A percentile compares a stretch with the other conserved stretches of the same genome.
Conservation (phyloP, 352 stramenopile species). For the Plasmopara muralis region DNA sequence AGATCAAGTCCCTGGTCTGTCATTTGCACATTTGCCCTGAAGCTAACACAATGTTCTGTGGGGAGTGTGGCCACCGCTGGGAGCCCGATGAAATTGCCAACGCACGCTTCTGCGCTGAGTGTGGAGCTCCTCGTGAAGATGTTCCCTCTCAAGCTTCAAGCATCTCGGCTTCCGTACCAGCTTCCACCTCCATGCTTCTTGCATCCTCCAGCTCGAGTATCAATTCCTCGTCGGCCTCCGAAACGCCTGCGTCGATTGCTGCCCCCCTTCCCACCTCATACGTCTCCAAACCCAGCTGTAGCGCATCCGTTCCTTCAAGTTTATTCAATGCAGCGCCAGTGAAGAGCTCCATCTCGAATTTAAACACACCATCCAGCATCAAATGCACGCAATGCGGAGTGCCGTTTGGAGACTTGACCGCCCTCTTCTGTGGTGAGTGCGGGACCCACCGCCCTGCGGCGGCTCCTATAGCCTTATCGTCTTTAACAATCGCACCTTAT, state of each 20-base stretch:
- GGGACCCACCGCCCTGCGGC: constrained; percentile 38
- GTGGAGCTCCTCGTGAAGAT: constrained; percentile 63
- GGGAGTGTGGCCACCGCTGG: constrained; percentile 76
- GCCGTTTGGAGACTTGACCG: constrained; percentile 47
- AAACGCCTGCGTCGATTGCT: constrained; percentile 4
- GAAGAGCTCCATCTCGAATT: constrained; percentile 14
- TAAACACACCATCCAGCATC: constrained; percentile 5
- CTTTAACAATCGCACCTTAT: neutral
- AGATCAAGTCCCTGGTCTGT: constrained; percentile 15
- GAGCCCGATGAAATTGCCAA: constrained; percentile 71
- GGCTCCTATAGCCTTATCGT: constrained; percentile 5
- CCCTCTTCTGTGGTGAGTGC: constrained; percentile 71
- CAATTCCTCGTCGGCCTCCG: constrained; percentile 8
- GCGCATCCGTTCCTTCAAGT: neutral
- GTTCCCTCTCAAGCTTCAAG: constrained; percentile 17
- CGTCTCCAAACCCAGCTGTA: constrained; percentile 13
- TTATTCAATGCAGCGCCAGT: constrained; percentile 10
- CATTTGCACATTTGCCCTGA: constrained; percentile 19
- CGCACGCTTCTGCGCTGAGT: constrained; percentile 80
- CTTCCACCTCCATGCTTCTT: constrained; percentile 3
- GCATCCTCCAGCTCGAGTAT: constrained; percentile 11
- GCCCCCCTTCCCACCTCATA: constrained; percentile 9
- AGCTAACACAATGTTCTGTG: constrained; percentile 57
- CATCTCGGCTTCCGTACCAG: neutral
- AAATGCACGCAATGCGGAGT: constrained; percentile 45